Conservation (phyloP, 805 yeast species). For the Saturnispora dispora region DNA sequence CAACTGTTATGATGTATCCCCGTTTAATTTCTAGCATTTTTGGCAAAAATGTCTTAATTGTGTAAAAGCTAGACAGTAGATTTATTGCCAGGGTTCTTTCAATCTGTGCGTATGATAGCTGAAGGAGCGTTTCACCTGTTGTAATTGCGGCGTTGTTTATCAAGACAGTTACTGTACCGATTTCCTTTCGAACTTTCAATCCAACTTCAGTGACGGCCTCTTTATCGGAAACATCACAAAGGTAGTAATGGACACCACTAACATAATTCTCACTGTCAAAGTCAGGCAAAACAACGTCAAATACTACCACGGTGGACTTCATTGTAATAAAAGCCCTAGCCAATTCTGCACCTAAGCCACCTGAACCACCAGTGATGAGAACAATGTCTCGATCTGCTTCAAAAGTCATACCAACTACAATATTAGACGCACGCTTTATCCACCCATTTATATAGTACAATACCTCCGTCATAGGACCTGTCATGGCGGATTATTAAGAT, state of each 20-base stretch:
- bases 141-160: constrained; percentile 84
- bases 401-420: constrained; percentile 41
- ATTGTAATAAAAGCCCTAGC: constrained; percentile 35
- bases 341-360: constrained; percentile 69
- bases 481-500: constrained; percentile 13
- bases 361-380: constrained; percentile 74
- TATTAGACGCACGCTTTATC: constrained; percentile 28
- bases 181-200: constrained; percentile 31
- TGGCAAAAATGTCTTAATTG: constrained; percentile 65
- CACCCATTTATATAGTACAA: constrained; percentile 22
- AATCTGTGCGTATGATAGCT: constrained; percentile 48
- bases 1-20: constrained; percentile 74
- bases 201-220: constrained; percentile 35
- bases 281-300: constrained; percentile 47
- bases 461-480: constrained; percentile 21
- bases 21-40: constrained; percentile 50
- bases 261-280: constrained; percentile 23
- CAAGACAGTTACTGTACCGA: constrained; percentile 58
- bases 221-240: constrained; percentile 62
- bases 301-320: constrained; percentile 49
- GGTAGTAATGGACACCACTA: constrained; percentile 41
- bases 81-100: constrained; percentile 58
- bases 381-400: constrained; percentile 52
- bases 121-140: constrained; percentile 46
- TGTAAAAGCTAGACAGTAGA: constrained; percentile 57